phyloP scores from a whole-genome alignment of 805 yeast genomes.

The Saccharomyces kudriavzevii region DNA sequence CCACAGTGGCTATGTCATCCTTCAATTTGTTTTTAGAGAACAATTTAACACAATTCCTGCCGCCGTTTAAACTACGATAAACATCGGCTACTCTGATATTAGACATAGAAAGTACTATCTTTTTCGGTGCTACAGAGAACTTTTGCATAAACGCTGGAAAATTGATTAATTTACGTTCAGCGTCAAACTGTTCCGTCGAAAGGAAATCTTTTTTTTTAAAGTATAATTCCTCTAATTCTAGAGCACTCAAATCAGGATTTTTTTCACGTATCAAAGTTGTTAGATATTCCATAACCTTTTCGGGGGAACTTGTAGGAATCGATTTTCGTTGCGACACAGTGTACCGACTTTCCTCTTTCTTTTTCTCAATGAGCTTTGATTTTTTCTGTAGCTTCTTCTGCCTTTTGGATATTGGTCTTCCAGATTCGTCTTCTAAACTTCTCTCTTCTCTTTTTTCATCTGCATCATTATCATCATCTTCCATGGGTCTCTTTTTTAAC shows the following conservation, averaged over 20 bases:
- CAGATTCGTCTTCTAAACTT: constrained; percentile 13
- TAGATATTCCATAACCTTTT: constrained; percentile 58
- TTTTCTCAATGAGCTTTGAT: constrained; percentile 50
- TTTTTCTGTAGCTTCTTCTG: constrained; percentile 24
- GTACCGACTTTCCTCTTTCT: constrained; percentile 56
- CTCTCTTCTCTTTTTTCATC: constrained; percentile 16
- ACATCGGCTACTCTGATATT: constrained; percentile 85
- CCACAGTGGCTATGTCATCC: constrained; percentile 42
- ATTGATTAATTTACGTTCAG: constrained; percentile 46
- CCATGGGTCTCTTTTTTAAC: constrained; percentile 10
- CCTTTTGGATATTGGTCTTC: constrained; percentile 21
- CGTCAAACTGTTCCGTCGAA: constrained; percentile 50
- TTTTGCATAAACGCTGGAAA: constrained; percentile 46
- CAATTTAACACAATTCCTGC: constrained; percentile 54
- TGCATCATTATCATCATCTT: constrained; percentile 6
- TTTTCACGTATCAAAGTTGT: constrained; percentile 51
- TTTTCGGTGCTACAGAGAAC: constrained; percentile 39
- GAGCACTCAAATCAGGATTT: constrained; percentile 59
- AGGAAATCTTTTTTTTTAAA: constrained; percentile 49
- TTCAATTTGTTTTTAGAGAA: constrained; percentile 67
- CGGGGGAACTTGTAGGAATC: constrained; percentile 49
- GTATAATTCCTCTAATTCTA: constrained; percentile 65
- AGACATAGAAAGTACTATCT: constrained; percentile 55
- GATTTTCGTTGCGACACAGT: constrained; percentile 50
- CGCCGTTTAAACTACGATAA: constrained; percentile 50